Percentiles rank a stretch among this genome's conserved stretches.
Evolutionary conservation across 2,329 filamentous ascomycete genomes (phyloP).

Genomic region (Akanthomyces uredinophilus): DNA sequence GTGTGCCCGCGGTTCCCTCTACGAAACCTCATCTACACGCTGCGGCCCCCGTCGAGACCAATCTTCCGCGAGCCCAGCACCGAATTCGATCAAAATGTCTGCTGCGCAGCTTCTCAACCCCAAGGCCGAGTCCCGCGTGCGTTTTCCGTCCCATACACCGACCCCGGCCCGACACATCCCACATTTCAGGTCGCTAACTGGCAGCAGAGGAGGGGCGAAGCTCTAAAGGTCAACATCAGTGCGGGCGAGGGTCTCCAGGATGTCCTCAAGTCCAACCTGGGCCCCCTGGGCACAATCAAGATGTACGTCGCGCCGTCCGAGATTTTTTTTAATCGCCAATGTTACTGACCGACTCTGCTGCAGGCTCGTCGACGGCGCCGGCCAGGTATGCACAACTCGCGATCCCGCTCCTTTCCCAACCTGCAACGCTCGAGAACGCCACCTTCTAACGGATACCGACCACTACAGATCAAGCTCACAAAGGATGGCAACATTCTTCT

Average conservation of each 20-base stretch:
- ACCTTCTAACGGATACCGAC: slow-evolving; percentile 14
- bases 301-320: slow-evolving; percentile 54
- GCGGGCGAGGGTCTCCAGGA: slow-evolving; percentile 89
- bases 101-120: slow-evolving; percentile 97
- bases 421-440: slow-evolving; percentile 21
- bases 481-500: slow-evolving; percentile 92
- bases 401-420: slow-evolving; percentile 22
- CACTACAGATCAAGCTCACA: slow-evolving; percentile 84
- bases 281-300: slow-evolving; percentile 90
- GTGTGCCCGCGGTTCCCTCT: slow-evolving; percentile 7
- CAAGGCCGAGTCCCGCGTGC: slow-evolving; percentile 93
- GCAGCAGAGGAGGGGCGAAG: slow-evolving; percentile 84
- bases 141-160: slow-evolving; percentile 30
- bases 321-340: slow-evolving; percentile 6
- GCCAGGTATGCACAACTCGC: slow-evolving; percentile 47
- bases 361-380: slow-evolving; percentile 65
- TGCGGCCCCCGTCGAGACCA: slow-evolving; percentile 9
- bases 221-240: slow-evolving; percentile 92
- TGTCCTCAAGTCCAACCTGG: slow-evolving; percentile 95
- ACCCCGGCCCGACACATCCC: slow-evolving; percentile 18
- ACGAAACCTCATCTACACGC: slow-evolving; percentile 10
- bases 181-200: slow-evolving; percentile 24
- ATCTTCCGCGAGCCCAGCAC: slow-evolving; percentile 5
- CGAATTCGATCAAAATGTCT: slow-evolving; percentile 60
- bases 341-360: slow-evolving; percentile 22